Base-by-base conservation (phyloP, 2,329 filamentous ascomycete genomes). In the Claviceps arundinis region DNA sequence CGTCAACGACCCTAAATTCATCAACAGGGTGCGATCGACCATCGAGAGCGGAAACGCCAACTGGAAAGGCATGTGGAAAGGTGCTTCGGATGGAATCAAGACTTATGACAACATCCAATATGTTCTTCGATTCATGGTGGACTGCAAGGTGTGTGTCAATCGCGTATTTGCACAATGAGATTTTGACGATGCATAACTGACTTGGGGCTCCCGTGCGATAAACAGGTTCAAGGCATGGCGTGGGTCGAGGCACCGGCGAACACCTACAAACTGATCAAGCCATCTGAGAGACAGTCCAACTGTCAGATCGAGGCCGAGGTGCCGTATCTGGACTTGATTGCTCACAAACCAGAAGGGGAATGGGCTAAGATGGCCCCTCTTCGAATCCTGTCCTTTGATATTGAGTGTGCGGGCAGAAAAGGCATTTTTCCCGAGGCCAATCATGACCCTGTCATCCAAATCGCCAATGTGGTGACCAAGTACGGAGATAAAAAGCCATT, bases 351-450 rank as follows among this genome's bases (percentile, higher is more conserved):
- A 2, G 85, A 93, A 58, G 91, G 90, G 17, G 90, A 97, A 64
- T 98, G 91, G 89, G 88, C 89, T 30, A 98, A 96, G 70, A 96
- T 97, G 84, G 93, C 94, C 0, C 93, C 93, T 0, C 74, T 98
- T 3, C 83, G 93, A 55, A 85, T 95, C 47, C 70, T 98, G 46
- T 97, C 93, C 4, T 97, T 98, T 63, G 93, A 98, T 79, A 98
- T 98, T 60, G 93, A 98, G 68, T 98, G 93, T 68, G 93, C 93
- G 60, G 93, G 93, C 50, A 86, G 94, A 60, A 97, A 98, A 70
- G 93, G 93, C 58, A 86, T 98, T 63, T 98, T 98, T 62, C 93
- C 94, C 0, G 93, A 98, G 67, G 83, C 94, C 9, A 82, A 91
- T 55, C 72, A 88, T 19, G 93, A 98, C 61, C 89, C 91, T 0